Base-by-base conservation (phyloP, 73 alveolate species). In the Tetrahymena elliotti region DNA sequence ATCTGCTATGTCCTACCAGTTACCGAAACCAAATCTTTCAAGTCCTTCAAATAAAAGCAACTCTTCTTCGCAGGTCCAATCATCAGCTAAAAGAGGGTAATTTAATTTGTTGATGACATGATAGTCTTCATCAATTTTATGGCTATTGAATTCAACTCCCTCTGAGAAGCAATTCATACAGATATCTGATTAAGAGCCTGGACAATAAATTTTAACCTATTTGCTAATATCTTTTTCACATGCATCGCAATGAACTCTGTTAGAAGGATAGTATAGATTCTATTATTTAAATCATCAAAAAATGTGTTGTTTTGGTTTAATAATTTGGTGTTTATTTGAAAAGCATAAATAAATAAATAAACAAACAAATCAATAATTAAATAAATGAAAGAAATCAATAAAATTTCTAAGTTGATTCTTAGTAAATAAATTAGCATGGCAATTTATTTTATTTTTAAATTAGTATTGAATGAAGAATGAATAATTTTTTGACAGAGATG, bases 51-150 rank as follows among this genome's bases (percentile, higher is more conserved):
- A 94, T 47, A 99, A 96, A 94, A 94, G 83, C 53, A 98, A 97
- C 96, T 99, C 99, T 82, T 99, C 99, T 38, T 95, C 95, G 52
- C 99, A 99, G 15, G 98, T 96, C 99, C 99, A 99, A 93, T 98
- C 99, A 35, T 97, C 97, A 12, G 97, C 98, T 95, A 99, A 98
- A 36, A 99, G 95, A 34, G 99, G 99, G 95, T 97, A 99, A 93
- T 97, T 97, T 94, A 99, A 95, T 93, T 97, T 97, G 96, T 98
- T 99, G 35, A 97, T 94, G 2, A 99, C 97, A 34, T 94, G 97
- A 95, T 97, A 99, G 18, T 84, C 83, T 52, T 94, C 95, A 34
- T 93, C 47, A 24, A 88, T 94, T 35, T 39, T 38, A 37, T 94
- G 96, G 20, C 37, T 83, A 94, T 94, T 94, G 27, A 94, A 94